phyloP scores from a whole-genome alignment of 805 yeast species.

The Cyberlindnera xishuangbannaensis region DNA sequence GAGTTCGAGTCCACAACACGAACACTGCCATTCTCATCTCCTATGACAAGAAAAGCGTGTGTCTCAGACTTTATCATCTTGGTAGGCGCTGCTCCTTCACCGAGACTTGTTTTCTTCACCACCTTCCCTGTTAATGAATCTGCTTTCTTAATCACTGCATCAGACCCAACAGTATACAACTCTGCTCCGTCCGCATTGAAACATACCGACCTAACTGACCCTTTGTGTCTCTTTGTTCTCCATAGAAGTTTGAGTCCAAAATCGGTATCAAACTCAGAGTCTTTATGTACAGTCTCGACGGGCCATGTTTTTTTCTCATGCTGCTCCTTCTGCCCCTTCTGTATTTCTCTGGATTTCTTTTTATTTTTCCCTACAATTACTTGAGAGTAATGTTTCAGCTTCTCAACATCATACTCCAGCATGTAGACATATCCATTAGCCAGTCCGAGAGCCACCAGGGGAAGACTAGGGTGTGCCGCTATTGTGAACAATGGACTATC shows the following conservation, averaged over 20 bases:
- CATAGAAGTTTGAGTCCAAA: constrained; percentile 41
- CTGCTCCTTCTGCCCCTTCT: constrained; percentile 24
- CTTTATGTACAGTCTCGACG: constrained; percentile 22
- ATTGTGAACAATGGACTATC: constrained; percentile 68
- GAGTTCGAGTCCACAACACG: constrained; percentile 52
- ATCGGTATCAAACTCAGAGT: constrained; percentile 15
- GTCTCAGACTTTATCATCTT: constrained; percentile 30
- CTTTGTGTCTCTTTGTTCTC: constrained; percentile 89
- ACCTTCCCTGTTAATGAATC: constrained; percentile 71
- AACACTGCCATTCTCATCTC: constrained; percentile 66
- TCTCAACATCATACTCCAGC: constrained; percentile 48
- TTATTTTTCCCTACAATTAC: constrained; percentile 23
- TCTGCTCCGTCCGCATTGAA: constrained; percentile 48
- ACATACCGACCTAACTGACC: constrained; percentile 69
- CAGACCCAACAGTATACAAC: constrained; percentile 73
- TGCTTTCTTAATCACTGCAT: constrained; percentile 72
- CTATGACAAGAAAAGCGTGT: constrained; percentile 42
- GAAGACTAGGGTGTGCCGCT: constrained; percentile 72
- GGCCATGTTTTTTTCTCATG: constrained; percentile 42
- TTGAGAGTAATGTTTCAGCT: constrained; percentile 32
- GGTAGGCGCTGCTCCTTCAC: constrained; percentile 22
- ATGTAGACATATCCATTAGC: constrained; percentile 75
- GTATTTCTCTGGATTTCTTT: too few species aligned
- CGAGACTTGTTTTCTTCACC: constrained; percentile 26
- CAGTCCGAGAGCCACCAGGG: constrained; percentile 63